These are phyloP conservation scores for Micractinium sp. DNA, from an alignment of 139 green algal genomes.

Conservation along the genomic window DNA sequence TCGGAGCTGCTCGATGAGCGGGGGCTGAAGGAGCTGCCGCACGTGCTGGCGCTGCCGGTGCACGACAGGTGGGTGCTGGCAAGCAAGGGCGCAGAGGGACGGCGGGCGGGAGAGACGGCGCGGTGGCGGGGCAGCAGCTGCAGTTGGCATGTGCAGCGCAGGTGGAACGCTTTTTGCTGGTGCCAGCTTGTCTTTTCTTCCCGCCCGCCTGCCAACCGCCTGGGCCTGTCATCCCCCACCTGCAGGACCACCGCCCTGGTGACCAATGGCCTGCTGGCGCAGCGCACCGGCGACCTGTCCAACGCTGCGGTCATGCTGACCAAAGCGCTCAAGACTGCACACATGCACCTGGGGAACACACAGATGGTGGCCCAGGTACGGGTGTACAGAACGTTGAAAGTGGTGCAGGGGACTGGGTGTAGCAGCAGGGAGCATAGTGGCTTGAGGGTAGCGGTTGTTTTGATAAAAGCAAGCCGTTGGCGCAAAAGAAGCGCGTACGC, in stretches of 20 bases:
- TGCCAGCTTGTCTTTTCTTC: not conserved
- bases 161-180: not conserved
- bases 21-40: conserved; percentile 10
- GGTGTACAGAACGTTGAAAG: too few species aligned
- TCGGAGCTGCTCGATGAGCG: conserved; percentile 4
- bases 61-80: conserved; percentile 1
- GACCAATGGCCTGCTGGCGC: conserved; percentile 18
- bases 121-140: not conserved
- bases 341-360: conserved; percentile 35
- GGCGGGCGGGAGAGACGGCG: not conserved
- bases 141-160: not conserved
- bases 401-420: not conserved
- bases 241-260: conserved; percentile 30
- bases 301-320: conserved; percentile 34
- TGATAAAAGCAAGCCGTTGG: too few species aligned
- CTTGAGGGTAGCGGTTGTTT: too few species aligned
- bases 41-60: not conserved
- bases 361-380: conserved; percentile 44
- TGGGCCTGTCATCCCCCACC: not conserved
- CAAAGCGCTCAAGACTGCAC: conserved; percentile 43
- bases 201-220: not conserved
- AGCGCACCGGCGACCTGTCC: conserved; percentile 12
- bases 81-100: not conserved
- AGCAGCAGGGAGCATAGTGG: too few species aligned
- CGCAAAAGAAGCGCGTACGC: not conserved